Conservation (phyloP, 305 asterid species). For the Solanum hybrid region DNA sequence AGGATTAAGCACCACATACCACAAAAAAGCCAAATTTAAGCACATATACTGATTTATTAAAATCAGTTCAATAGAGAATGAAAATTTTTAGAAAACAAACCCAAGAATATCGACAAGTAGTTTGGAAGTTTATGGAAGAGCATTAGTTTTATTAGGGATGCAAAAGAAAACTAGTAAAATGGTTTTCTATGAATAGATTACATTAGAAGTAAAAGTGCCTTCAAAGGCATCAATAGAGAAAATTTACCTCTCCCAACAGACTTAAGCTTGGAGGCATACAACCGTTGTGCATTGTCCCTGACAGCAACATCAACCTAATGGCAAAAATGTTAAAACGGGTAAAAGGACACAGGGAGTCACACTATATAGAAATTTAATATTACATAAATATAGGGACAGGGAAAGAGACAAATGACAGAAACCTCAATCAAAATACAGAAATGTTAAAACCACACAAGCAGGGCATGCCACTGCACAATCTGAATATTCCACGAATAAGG, state of each 20-base stretch:
- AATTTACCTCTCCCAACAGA: constrained; percentile 53
- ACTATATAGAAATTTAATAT: not conserved
- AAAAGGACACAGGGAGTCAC: not conserved
- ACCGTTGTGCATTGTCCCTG: constrained; percentile 84
- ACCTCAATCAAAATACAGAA: not conserved
- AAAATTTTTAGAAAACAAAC: not conserved
- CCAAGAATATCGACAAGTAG: not conserved
- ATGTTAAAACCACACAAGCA: not conserved
- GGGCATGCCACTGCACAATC: not conserved
- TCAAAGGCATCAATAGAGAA: constrained; percentile 3
- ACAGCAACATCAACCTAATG: constrained; percentile 88
- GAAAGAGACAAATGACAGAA: not conserved
- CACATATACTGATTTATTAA: not conserved
- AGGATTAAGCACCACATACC: not conserved
- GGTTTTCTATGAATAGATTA: not conserved
- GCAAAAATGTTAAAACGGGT: constrained; percentile 4
- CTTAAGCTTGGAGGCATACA: constrained; percentile 62
- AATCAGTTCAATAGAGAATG: not conserved
- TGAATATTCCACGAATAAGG: not conserved
- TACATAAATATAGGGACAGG: not conserved
- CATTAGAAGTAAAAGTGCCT: not conserved
- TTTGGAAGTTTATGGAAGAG: not conserved
- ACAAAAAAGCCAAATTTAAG: not conserved
- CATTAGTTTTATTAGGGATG: not conserved
- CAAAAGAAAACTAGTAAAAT: not conserved